A percentile compares a stretch with the other conserved stretches of the same genome.
Conservation (phyloP, 2,329 filamentous ascomycete genomes). For the Cladosporium oxysporum region DNA sequence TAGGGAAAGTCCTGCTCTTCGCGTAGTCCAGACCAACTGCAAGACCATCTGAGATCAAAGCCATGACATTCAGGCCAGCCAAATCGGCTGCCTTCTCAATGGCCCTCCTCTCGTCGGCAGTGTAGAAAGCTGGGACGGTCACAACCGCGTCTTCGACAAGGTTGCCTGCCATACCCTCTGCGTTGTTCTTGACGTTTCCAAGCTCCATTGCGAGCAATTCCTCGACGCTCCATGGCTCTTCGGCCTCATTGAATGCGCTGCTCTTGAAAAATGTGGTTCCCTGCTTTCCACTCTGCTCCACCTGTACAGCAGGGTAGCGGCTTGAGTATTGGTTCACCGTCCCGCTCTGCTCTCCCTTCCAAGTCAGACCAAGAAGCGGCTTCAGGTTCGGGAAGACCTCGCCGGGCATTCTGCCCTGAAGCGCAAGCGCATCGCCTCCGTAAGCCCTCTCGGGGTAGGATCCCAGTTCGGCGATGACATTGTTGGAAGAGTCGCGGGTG, state of each 20-base stretch:
- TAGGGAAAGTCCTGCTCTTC: constrained; percentile 85
- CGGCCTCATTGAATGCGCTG: constrained; percentile 68
- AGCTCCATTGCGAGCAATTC: constrained; percentile 96
- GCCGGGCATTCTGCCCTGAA: constrained; percentile 82
- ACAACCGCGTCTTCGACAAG: constrained; percentile 80
- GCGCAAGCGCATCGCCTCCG: constrained; percentile 84
- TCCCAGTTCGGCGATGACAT: constrained; percentile 51
- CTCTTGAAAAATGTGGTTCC: constrained; percentile 83
- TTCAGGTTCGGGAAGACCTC: constrained; percentile 97
- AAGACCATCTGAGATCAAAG: constrained; percentile 82
- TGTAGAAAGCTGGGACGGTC: constrained; percentile 88
- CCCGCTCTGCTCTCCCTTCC: constrained; percentile 52
- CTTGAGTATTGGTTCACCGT: constrained; percentile 69
- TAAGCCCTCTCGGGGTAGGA: constrained; percentile 85
- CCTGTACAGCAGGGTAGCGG: constrained; percentile 75
- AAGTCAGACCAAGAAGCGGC: constrained; percentile 73
- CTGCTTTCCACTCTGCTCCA: constrained; percentile 60
- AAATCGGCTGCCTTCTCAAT: constrained; percentile 81
- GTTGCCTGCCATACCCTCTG: constrained; percentile 74
- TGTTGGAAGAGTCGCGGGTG: constrained; percentile 58
- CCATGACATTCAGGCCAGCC: constrained; percentile 82
- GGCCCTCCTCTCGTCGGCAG: constrained; percentile 83
- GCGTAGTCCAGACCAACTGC: constrained; percentile 96
- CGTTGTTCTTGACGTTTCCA: constrained; percentile 86
- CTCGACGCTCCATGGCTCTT: constrained; percentile 71